Base-by-base conservation (phyloP, 164 flowering plant genomes). In the Houttuynia cordata region DNA sequence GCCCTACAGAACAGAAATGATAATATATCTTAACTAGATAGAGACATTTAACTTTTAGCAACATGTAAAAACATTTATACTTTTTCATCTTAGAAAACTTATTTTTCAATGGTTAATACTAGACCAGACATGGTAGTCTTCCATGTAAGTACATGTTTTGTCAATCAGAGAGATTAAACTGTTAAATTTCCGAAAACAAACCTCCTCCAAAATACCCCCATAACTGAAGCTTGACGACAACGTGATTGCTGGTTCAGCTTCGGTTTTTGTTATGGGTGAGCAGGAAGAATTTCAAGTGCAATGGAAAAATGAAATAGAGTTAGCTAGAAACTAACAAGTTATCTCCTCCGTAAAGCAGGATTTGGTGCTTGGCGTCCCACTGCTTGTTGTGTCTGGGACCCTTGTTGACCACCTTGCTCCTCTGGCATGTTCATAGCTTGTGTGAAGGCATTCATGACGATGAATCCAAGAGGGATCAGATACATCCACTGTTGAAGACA, bases 361-460 rank as follows among this genome's bases (percentile, higher is more conserved):
- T 66, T 60, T 51, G 82, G 75, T 23, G 75, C 89, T 24, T 87
- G 92, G 61, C 70, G 85, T 53, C 78, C 76, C 4, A 69, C 74
- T 12, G 70, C 60, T 59, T 77, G 79, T 61, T 69, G 78, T 47
- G 53, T 25, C 66, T 77, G 85, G 59, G 80, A 51, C 12, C 68
- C 79, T 37, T 78, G 14, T 56, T 84, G 91, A 21, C 91, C 92
- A 69, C 68, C 83, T 71, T 74, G 88, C 70, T 86, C 97, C 74
- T 91, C 96, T 1, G 99, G 81, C 88, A 85, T 67, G 69, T 88
- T 94, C 96, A 88, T 84, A 17, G 96, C 96, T 84, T 94, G 99
- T 14, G 96, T 88, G 56, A 91, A 61, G n/a, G 96, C 97, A 74
- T 94, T 94, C 91, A 91, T 81, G 53, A 91, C 79, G 57, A 94